A percentile compares a stretch with the other conserved stretches of the same genome.
Conservation (phyloP, 2,329 filamentous ascomycete species). For the Fusarium sp. region DNA sequence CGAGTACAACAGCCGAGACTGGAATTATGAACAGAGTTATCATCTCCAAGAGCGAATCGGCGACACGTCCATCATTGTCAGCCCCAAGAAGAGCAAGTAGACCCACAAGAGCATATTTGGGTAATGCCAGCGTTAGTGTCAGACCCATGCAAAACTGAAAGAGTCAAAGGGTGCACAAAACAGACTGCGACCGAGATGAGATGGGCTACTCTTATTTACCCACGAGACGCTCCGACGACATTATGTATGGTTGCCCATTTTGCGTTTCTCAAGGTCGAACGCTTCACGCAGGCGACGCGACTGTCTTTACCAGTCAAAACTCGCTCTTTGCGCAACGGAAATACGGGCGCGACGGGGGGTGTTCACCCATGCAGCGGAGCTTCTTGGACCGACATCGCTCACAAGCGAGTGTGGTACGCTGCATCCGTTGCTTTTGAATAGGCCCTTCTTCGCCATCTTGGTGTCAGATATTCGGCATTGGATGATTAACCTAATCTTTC, state of each 20-base stretch:
- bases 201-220: conserved; percentile 58
- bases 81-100: conserved; percentile 30
- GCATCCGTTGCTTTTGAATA: no score
- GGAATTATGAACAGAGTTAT: conserved; percentile 42
- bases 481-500: no score
- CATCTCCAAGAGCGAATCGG: conserved; percentile 40
- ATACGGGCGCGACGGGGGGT: no score
- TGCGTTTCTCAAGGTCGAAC: conserved; percentile 67
- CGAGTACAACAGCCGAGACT: conserved; percentile 44
- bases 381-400: no score
- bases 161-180: conserved; percentile 32
- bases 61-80: conserved; percentile 44
- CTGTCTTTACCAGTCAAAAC: conserved; percentile 69
- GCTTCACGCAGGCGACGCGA: conserved; percentile 68
- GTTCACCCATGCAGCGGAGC: no score
- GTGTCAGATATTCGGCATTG: no score
- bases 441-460: no score
- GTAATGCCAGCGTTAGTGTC: conserved; percentile 23
- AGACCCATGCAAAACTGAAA: conserved; percentile 16
- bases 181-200: conserved; percentile 12
- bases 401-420: no score
- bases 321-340: conserved; percentile 68
- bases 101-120: not conserved
- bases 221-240: conserved; percentile 65
- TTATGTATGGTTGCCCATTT: conserved; percentile 69